Evolutionary conservation across 1,139 yeast species (phyloP).

Genomic region (Kluyveromyces sp.): DNA sequence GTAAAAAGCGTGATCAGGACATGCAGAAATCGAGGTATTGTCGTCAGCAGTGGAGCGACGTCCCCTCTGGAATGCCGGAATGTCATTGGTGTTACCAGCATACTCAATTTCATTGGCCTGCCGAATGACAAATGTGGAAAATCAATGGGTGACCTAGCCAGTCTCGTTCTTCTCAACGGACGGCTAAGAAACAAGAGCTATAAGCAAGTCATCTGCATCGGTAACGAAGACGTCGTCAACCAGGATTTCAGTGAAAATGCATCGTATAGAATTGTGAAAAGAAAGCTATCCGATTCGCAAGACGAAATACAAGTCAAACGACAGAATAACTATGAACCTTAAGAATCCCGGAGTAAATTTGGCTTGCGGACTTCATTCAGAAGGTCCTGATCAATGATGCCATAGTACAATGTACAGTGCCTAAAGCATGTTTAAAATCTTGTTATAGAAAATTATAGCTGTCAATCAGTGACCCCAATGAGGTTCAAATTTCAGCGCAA

Average conservation of each 20-base stretch:
- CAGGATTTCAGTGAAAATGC: slow-evolving; percentile 14
- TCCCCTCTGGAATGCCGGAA: slow-evolving; percentile 55
- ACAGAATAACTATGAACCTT: background rate
- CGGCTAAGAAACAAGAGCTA: slow-evolving; percentile 62
- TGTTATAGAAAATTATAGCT: no score
- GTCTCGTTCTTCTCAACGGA: slow-evolving; percentile 61
- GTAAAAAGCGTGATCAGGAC: slow-evolving; percentile 75
- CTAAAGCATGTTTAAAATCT: no score
- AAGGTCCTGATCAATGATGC: no score
- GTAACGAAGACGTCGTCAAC: slow-evolving; percentile 19
- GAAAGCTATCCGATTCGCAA: background rate
- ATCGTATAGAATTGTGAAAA: slow-evolving; percentile 15
- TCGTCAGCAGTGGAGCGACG: slow-evolving; percentile 71
- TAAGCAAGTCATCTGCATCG: slow-evolving; percentile 53
- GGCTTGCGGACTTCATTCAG: no score
- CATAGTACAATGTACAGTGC: no score
- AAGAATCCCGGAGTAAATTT: no score
- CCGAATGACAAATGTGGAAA: slow-evolving; percentile 49
- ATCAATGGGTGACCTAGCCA: slow-evolving; percentile 54
- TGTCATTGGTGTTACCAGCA: slow-evolving; percentile 59
- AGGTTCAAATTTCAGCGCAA: background rate
- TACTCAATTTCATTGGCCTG: slow-evolving; percentile 61
- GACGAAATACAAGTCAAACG: background rate
- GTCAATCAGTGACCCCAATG: no score
- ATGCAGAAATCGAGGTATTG: slow-evolving; percentile 69